Base-by-base conservation (phyloP, 2,329 filamentous ascomycete species). In the Arachnopeziza araneosa region DNA sequence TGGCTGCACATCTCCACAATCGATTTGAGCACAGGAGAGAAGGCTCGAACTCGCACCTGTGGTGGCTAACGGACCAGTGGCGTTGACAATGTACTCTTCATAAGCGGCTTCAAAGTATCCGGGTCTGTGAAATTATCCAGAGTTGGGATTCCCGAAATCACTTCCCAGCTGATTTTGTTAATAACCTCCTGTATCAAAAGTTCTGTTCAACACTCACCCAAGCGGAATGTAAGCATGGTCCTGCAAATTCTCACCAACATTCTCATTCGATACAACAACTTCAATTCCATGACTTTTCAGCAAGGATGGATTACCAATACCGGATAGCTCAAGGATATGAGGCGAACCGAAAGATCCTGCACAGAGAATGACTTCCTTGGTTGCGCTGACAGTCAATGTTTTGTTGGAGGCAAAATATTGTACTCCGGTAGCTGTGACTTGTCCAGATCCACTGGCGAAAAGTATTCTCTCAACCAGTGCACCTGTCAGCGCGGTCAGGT, bases 401-500 rank as follows among this genome's bases (percentile, higher is more conserved):
- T 50, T 22, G 3, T 58, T 56, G 12, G 36, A n/a, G n/a, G 50
- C 54, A 12, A 56, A 49, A 8, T 54, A 56, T 50, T 62, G 50
- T 23, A 64, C 62, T 2, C 59, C 62, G 21, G 49, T 51, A 5
- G 62, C 59, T 48, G 53, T 30, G 24, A 54, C 23, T 48, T 54
- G 49, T 19, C 36, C 36, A 7, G 21, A n/a, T 10, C 21, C 55
- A 19, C 55, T 21, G 14, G 64, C 54, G 19, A 66, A 58, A 4
- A 64, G 26, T 71, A 96, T 77, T 73, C 86, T 89, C 72, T 84
- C 89, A 62, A 96, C 91, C 84, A 90, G 92, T n/a, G 90, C 88
- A 70, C 95, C 88, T 70, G 90, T 96, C 60, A 96, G 79, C 61
- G 96, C 80, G 49, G 89, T 93, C 72, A 96, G 75, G 77, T 96